Evolutionary conservation across 352 stramenopile genomes (phyloP), one percentile per base, ranked within the genome.

Genomic region (Phytophthora pini): DNA sequence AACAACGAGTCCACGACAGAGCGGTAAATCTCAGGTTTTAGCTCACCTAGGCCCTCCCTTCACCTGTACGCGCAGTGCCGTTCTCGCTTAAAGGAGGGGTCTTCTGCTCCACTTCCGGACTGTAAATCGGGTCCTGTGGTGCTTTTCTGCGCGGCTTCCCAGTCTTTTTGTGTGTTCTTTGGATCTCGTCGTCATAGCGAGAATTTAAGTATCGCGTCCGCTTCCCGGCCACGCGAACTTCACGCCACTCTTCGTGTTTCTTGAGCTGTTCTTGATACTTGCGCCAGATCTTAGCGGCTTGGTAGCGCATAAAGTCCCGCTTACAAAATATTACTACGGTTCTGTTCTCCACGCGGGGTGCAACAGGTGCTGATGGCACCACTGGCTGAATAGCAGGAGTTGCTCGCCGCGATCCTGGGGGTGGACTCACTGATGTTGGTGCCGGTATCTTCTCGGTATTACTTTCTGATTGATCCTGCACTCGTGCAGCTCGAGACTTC

Each of bases 321-420:
- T 88, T 91, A 68, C 84, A 93, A 51, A 93, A 93, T 53, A 93
- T 84, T 55, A 91, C 79, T n/a, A 93, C 71, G 8, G 84, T 92
- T 44, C 79, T 75, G 61, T 82, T 80, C 62, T 56, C 61, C 38
- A 45, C 56, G 57, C 34, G 54, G 3, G 56, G 24, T 5, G 20
- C 11, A 44, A 29, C 26, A 45, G 44, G 34, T 49, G 46, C 6
- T 7, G 65, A 46, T 54, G 7, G 31, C 39, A 20, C 17, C 39
- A 39, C 41, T 9, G 27, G 20, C 26, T 57, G 34, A 10, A 20
- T 27, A 5, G 15, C 40, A 60, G 22, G 40, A 47, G 29, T 32
- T 0, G 29, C 34, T 17, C 36, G 13, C 20, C 26, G 47, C 10
- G 56, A 24, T 38, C 52, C 41, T 49, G 52, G 5, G n/a, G 29